Conservation (phyloP, 129 eudicot species). For the Helianthus annuus region DNA sequence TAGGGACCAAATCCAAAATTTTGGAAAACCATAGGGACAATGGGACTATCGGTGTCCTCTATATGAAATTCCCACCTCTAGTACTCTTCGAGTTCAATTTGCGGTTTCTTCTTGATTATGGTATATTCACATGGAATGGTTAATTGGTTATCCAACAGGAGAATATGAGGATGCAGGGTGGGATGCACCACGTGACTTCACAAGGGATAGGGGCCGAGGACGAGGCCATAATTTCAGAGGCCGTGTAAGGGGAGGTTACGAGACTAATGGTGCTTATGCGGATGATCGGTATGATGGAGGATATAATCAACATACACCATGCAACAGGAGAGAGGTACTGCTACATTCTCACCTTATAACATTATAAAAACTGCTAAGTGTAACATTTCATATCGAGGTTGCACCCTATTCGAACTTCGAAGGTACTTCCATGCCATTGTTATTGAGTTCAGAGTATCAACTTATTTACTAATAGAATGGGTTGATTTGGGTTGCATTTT, state of each 20-base stretch:
- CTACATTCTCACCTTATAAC: not conserved
- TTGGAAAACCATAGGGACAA: too few relatives aligned
- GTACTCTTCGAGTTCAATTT: not conserved
- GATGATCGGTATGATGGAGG: constrained; percentile 66
- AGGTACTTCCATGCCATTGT: not conserved
- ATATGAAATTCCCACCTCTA: too few relatives aligned
- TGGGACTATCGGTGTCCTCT: too few relatives aligned
- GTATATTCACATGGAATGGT: too few relatives aligned
- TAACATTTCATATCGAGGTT: not conserved
- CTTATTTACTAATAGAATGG: not conserved
- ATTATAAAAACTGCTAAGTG: not conserved
- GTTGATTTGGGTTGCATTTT: not conserved
- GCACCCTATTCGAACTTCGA: not conserved
- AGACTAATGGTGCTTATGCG: constrained; percentile 47
- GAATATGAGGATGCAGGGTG: constrained; percentile 83
- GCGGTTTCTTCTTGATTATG: not conserved
- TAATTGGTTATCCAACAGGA: constrained; percentile 44
- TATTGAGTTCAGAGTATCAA: not conserved
- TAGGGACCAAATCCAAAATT: too few relatives aligned
- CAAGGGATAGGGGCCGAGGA: constrained; percentile 77
- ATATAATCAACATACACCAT: constrained; percentile 60
- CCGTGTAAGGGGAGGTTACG: constrained; percentile 75
- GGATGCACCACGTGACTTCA: constrained; percentile 59
- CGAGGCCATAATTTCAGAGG: constrained; percentile 70
- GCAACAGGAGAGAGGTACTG: constrained; percentile 38